Conservation (phyloP, 2,329 filamentous ascomycete genomes). For the Thermomyces lanuginosus region DNA sequence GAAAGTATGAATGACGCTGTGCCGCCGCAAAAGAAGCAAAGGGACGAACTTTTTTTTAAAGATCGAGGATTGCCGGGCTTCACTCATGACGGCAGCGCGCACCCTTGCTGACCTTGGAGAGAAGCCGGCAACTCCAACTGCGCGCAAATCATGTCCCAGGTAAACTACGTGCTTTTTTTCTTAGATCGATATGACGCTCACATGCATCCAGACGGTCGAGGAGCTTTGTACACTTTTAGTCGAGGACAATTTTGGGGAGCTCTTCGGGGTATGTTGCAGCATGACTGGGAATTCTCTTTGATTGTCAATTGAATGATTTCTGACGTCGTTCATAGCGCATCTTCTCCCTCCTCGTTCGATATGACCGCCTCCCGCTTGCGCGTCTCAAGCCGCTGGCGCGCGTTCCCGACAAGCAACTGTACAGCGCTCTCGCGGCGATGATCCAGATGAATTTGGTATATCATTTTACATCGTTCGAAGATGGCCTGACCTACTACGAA, state of each 20-base stretch:
- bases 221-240: conserved; percentile 86
- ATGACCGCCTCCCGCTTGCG: conserved; percentile 58
- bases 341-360: conserved; percentile 58
- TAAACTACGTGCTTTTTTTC: conserved; percentile 26
- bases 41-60: too few relatives aligned
- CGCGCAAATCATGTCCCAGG: conserved; percentile 40
- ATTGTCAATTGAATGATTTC: too few relatives aligned
- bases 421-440: conserved; percentile 66
- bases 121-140: too few relatives aligned
- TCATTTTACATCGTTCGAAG: conserved; percentile 49
- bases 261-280: conserved; percentile 58
- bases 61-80: too few relatives aligned
- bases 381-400: conserved; percentile 57
- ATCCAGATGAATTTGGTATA: conserved; percentile 77
- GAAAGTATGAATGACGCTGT: too few relatives aligned
- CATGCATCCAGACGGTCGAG: too few relatives aligned
- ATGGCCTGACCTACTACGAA: conserved; percentile 59
- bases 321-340: conserved; percentile 47
- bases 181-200: conserved; percentile 11
- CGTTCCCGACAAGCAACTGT: conserved; percentile 57
- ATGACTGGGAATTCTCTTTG: conserved; percentile 2
- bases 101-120: too few relatives aligned
- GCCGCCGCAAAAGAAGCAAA: too few relatives aligned
- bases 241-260: conserved; percentile 76
- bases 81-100: too few relatives aligned